A percentile compares a stretch with the other conserved stretches of the same genome.
Evolutionary conservation across 306 rosid genomes (phyloP).

Genomic region (Medicago arabica): DNA sequence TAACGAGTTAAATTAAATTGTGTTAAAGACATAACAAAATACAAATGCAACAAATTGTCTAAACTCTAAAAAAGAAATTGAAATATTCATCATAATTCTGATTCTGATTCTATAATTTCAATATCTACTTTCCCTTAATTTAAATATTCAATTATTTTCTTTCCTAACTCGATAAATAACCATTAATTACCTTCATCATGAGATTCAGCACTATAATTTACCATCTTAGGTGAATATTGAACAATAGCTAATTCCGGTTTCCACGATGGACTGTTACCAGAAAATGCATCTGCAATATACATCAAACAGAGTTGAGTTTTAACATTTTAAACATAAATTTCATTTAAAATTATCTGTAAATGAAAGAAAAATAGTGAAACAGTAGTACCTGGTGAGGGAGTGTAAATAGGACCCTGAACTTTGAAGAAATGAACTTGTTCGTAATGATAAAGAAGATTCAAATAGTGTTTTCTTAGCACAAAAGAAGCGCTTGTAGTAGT

Average conservation of each 20-base stretch:
- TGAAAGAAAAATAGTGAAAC: neutral
- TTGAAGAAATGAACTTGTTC: constrained; percentile 86
- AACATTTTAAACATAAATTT: neutral
- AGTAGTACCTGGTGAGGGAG: constrained; percentile 61
- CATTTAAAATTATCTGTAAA: neutral
- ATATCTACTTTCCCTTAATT: neutral
- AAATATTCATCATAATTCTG: neutral
- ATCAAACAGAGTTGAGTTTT: constrained; percentile 7
- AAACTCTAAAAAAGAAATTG: neutral
- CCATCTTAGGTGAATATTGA: constrained; percentile 67
- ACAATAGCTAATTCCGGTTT: constrained; percentile 75
- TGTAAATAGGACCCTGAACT: constrained; percentile 64
- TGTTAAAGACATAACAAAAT: neutral
- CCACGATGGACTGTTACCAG: constrained; percentile 60
- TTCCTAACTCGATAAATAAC: neutral
- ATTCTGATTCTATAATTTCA: neutral
- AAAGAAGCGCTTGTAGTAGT: constrained; percentile 95
- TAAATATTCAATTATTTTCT: neutral
- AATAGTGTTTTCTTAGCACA: constrained; percentile 85
- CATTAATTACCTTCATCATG: constrained; percentile 54
- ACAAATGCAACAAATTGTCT: constrained; percentile 11
- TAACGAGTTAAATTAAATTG: constrained; percentile 2
- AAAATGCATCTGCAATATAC: constrained; percentile 51
- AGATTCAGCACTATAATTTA: constrained; percentile 38
- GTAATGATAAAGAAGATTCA: constrained; percentile 78